Evolutionary conservation across 1,284 basidiomycete genomes (phyloP), one percentile per base, ranked within the genome.

Genomic region (Sphaerobolus stellatus): DNA sequence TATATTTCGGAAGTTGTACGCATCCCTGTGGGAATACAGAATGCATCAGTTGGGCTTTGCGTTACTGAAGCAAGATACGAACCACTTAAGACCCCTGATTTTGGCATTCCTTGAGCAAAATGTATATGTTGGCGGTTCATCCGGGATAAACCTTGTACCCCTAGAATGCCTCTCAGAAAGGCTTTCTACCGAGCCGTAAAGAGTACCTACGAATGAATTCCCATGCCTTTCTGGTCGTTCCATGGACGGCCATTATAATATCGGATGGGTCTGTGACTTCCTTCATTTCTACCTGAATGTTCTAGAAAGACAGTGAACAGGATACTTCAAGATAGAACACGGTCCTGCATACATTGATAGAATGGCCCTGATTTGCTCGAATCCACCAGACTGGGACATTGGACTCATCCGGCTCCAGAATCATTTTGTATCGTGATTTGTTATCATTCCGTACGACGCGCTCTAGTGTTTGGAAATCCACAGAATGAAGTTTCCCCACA

Each of bases 321-420:
- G 18, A 38, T n/a, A 29, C 30, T 51, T 38, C 8, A 13, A 25
- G 16, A 18, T 24, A 40, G 4, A 16, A 20, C 30, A 59, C 41
- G 18, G 3, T 43, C 41, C 16, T 9, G 61, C 74, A 25, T 56
- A 87, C 91, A 73, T 85, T 80, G 36, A 95, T 74, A 2, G 93
- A 91, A 72, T 98, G 96, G 0, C 96, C 97, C 71, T 98, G 96
- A 58, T 92, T 93, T 0, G 96, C 96, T 46, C 93, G 79, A 61
- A 98, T 94, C 84, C 87, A 94, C 83, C 88, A 90, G 20, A 79
- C 69, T 8, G 64, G 56, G 5, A 67, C 65, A 27, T 62, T 52
- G n/a, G 30, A 30, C 25, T 47, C 58, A 61, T 82, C 78, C 14
- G 77, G 71, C 49, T 90, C 89, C 54, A 76, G 76, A 18, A 83